phyloP scores from a whole-genome alignment of 2,329 filamentous ascomycete genomes.

The Cladobotryum protrusum region DNA sequence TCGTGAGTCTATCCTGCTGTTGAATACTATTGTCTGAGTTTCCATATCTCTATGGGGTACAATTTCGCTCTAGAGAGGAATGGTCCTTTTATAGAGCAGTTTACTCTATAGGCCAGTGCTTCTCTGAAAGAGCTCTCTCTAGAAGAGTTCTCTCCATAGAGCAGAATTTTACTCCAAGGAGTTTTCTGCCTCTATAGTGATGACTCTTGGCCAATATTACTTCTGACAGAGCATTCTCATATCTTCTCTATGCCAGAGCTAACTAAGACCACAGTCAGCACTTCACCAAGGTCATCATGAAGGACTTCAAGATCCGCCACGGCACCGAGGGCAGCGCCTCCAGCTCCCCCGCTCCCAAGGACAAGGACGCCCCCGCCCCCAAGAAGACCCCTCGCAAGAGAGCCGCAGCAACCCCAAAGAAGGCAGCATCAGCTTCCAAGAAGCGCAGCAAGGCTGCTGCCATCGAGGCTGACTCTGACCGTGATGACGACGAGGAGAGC shows the following conservation, averaged over 20 bases:
- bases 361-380: slow-evolving; percentile 1
- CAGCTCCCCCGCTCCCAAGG: not conserved
- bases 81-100: too few species aligned
- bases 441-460: slow-evolving; percentile 3
- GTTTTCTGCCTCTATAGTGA: too few species aligned
- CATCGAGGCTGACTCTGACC: not conserved
- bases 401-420: slow-evolving; percentile 14
- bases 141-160: too few species aligned
- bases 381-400: slow-evolving; percentile 15
- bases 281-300: slow-evolving; percentile 33
- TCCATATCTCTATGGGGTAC: too few species aligned
- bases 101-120: too few species aligned
- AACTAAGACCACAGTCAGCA: slow-evolving; percentile 26
- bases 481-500: slow-evolving; percentile 13
- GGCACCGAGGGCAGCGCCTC: slow-evolving; percentile 14
- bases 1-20: slow-evolving; percentile 22
- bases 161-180: too few species aligned
- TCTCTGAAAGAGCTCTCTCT: too few species aligned
- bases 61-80: too few species aligned
- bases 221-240: not conserved
- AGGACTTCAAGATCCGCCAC: slow-evolving; percentile 27
- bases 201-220: too few species aligned
- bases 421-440: not conserved
- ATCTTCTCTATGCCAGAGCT: not conserved
- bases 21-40: too few species aligned